phyloP scores from a whole-genome alignment of 2,329 filamentous ascomycete species.

The Aureobasidium sp. region DNA sequence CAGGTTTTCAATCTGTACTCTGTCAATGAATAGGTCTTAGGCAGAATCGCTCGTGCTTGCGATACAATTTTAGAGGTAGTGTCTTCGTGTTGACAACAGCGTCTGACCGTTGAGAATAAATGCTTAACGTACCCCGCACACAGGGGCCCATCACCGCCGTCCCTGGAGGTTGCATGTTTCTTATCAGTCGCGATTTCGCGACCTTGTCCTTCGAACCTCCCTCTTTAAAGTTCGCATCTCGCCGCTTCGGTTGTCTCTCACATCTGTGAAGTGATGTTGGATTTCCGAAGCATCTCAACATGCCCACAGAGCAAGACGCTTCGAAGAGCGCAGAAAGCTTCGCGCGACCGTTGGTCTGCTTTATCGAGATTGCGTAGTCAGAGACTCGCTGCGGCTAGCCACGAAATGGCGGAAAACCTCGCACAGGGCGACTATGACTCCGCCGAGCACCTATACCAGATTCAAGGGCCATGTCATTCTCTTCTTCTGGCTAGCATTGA shows the following conservation, averaged over 20 bases:
- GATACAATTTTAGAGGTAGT: no score
- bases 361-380: neutral
- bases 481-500: neutral
- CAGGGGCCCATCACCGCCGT: neutral
- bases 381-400: neutral
- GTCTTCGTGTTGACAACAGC: no score
- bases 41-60: no score
- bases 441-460: constrained; percentile 6
- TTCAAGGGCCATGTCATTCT: neutral
- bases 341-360: neutral
- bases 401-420: neutral
- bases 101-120: neutral
- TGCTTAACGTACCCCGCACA: no score
- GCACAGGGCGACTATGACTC: neutral
- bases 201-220: neutral
- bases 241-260: no score
- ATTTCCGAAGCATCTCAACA: neutral
- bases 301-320: neutral
- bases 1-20: no score
- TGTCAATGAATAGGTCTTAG: no score
- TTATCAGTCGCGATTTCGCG: neutral
- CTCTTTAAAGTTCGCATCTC: no score
- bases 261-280: neutral
- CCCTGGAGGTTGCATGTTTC: neutral
- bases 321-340: neutral